Evolutionary conservation across 305 asterid genomes (phyloP), one percentile per base, ranked within the genome.

Genomic region (Salvia sclarea): DNA sequence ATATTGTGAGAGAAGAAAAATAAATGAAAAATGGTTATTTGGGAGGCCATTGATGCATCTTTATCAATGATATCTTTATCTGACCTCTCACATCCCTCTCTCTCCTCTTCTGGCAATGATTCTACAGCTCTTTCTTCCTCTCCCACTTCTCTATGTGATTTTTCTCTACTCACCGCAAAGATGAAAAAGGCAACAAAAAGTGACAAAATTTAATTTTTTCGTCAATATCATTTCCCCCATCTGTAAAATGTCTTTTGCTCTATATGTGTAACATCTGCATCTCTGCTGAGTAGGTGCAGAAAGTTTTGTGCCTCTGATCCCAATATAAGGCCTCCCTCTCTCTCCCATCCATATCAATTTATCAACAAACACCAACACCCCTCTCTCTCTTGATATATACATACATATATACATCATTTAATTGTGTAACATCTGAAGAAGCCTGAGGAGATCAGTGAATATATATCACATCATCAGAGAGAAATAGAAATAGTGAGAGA

Each of bases 231-330:
- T 57, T 40, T 38, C 48, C 50, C 8, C 59, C 47, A 57, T 76
- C 79, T 78, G 48, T 16, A 50, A 44, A 64, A 22, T 40, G 48
- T 31, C 16, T n/a, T 60, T 69, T 37, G 68, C 69, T 65, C 31
- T 50, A 48, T 53, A 16, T 74, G 62, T 78, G 82, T 77, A 72
- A 74, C 64, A 70, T 76, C 81, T 80, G 81, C 77, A 75, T 61
- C 78, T 66, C 66, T 72, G 70, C 79, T 60, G 75, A 47, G 78
- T 68, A 64, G 87, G 77, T 76, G 44, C 86, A 84, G 84, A 85
- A 89, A 87, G 95, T 84, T 66, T 33, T 77, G 79, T 69, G 81
- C 77, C 82, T 76, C 83, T 82, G 82, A 85, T 85, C 91, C 95
- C 92, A 73, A 83, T 77, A 74, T 54, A 40, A 13, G 35, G 35